phyloP scores from a whole-genome alignment of 2,329 filamentous ascomycete species.

The Fusarium subtropicale region DNA sequence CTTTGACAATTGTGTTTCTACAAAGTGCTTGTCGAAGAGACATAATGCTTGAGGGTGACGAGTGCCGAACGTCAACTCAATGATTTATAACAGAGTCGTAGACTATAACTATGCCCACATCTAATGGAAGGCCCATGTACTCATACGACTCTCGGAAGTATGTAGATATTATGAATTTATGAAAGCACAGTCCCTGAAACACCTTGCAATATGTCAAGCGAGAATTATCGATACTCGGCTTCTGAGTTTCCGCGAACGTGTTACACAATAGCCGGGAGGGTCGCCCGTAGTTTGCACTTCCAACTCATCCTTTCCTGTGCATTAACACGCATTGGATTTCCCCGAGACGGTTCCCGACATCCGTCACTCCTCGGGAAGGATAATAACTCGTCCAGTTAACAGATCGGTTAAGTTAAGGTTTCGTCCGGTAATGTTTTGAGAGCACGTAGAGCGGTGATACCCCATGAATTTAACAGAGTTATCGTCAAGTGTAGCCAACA shows the following conservation, averaged over 20 bases:
- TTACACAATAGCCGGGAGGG: background rate
- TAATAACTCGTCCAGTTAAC: background rate
- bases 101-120: background rate
- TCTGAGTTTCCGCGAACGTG: background rate
- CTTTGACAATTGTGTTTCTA: background rate
- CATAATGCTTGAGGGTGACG: too few relatives aligned
- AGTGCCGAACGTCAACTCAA: background rate
- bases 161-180: too few relatives aligned
- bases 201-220: background rate
- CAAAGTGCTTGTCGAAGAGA: background rate
- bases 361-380: background rate
- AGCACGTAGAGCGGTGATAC: too few relatives aligned
- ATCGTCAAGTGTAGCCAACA: too few relatives aligned
- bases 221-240: background rate
- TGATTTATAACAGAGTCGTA: background rate
- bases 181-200: background rate
- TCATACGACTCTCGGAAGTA: background rate
- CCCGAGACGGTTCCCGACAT: conserved; percentile 1
- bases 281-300: background rate
- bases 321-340: background rate
- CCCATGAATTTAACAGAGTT: too few relatives aligned
- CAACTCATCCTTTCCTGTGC: background rate
- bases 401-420: background rate
- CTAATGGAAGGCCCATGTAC: too few relatives aligned
- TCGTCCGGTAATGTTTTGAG: background rate